A percentile compares a stretch with the other conserved stretches of the same genome.
phyloP scores from a whole-genome alignment of 352 stramenopile species.

The Thalassiosira pacifica region DNA sequence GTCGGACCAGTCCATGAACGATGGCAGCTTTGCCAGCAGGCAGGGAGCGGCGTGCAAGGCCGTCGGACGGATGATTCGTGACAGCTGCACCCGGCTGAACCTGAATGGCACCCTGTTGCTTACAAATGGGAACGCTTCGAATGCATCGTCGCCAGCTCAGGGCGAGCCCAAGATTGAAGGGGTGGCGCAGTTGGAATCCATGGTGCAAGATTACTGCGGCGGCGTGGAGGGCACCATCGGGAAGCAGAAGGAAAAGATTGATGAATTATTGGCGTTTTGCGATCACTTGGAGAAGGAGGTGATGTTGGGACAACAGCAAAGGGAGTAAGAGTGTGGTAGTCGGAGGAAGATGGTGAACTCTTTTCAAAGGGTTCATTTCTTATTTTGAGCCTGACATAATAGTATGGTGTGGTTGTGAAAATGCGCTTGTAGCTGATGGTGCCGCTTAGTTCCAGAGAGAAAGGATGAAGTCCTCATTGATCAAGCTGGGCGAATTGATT shows the following conservation, averaged over 20 bases:
- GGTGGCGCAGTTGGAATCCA: slow-evolving; percentile 59
- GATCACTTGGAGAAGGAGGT: slow-evolving; percentile 69
- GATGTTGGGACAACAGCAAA: background rate
- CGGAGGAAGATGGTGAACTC: no score
- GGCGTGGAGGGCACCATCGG: slow-evolving; percentile 41
- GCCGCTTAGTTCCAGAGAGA: no score
- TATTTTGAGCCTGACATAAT: no score
- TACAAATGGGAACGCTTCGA: background rate
- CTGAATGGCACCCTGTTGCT: slow-evolving; percentile 52
- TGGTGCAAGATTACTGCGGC: slow-evolving; percentile 66
- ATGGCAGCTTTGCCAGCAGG: slow-evolving; percentile 49
- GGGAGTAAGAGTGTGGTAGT: no score
- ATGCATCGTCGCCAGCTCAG: background rate
- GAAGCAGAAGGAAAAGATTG: slow-evolving; percentile 46
- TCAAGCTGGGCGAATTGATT: no score
- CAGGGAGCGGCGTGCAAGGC: slow-evolving; percentile 57
- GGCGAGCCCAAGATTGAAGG: slow-evolving; percentile 33
- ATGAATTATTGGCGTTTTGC: slow-evolving; percentile 65
- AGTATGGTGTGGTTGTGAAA: no score
- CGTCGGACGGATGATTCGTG: slow-evolving; percentile 48
- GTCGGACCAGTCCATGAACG: slow-evolving; percentile 23
- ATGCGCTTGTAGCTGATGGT: no score
- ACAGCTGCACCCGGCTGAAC: slow-evolving; percentile 52
- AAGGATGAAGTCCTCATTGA: no score
- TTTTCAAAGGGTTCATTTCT: no score